Base-by-base conservation (phyloP, 2,329 filamentous ascomycete genomes). In the Purpureocillium takamizusanense region DNA sequence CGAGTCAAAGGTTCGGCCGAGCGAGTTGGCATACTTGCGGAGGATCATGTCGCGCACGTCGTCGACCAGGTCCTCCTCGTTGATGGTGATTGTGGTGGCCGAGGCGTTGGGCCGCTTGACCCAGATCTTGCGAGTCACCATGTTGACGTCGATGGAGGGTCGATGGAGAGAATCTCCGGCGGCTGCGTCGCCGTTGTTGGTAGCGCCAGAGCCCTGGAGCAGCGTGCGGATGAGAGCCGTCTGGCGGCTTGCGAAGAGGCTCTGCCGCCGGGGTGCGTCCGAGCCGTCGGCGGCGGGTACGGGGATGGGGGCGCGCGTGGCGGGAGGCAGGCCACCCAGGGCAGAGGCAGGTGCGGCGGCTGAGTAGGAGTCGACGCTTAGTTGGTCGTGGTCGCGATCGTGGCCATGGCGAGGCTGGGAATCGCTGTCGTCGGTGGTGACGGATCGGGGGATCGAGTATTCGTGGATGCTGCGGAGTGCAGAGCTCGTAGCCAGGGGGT, bases 1-100 rank as follows among this genome's bases (percentile, higher is more conserved):
- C 10, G 92, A 75, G 63, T 98, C 92, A 60, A 89, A 95, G 37
- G 76, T 84, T 50, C 81, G 81, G 36, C 90, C 90, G 18, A 98
- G 71, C 12, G 88, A 94, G 62, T 98, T 97, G 51, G 81, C 79
- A 60, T 97, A 98, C 67, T 97, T 97, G 53, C 78, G 80, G 50
- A 97, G 67, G 41, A 97, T 92, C 70, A 87, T 78, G 50, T 95
- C 92, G 51, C 90, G 83, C 44, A 95, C 82, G 62, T 95, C 90
- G 60, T 98, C 92, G 41, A 97, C 89, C 51, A 97, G 66, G 55
- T 95, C 88, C 52, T 94, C 87, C 53, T 94, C 85, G 50, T 78
- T 74, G 51, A 94, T 84, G 43, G 83, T 79, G 39, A 98, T 83
- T 52, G 92, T 71, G 12, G 92, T 98, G 30, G 90, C 80, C 40